These are phyloP conservation scores for Paracamarosporium sp. DNA, from an alignment of 2,329 filamentous ascomycete species.

Conservation along the genomic window DNA sequence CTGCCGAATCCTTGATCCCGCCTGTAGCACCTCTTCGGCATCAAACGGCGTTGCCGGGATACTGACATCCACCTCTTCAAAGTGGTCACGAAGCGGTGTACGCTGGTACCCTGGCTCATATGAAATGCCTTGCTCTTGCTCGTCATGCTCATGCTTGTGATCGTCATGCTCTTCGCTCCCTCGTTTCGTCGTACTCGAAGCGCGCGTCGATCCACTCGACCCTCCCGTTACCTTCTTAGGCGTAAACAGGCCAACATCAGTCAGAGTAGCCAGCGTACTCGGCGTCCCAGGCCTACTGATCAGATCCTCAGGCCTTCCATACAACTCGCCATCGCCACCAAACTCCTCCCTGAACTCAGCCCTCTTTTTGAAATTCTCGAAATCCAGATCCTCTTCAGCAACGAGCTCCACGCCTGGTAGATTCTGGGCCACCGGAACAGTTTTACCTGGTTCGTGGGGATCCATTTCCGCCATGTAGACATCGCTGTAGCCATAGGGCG, in stretches of 20 bases:
- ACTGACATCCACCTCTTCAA: slow-evolving; percentile 26
- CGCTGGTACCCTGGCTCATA: slow-evolving; percentile 36
- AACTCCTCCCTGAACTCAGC: slow-evolving; percentile 86
- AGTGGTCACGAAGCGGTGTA: slow-evolving; percentile 20
- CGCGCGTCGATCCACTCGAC: slow-evolving; percentile 19
- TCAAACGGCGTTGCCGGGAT: slow-evolving; percentile 31
- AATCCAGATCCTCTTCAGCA: slow-evolving; percentile 82
- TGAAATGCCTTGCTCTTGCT: slow-evolving; percentile 28
- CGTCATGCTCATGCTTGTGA: slow-evolving; percentile 1
- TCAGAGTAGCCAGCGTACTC: slow-evolving; percentile 36
- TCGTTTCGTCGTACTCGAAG: slow-evolving; percentile 27
- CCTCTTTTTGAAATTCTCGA: slow-evolving; percentile 87
- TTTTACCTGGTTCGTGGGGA: slow-evolving; percentile 60
- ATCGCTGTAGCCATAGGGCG: slow-evolving; percentile 77
- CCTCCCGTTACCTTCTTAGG: slow-evolving; percentile 5
- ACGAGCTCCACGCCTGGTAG: slow-evolving; percentile 81
- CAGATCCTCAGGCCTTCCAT: slow-evolving; percentile 66
- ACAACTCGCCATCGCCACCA: slow-evolving; percentile 69
- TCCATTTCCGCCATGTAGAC: slow-evolving; percentile 81
- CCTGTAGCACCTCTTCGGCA: slow-evolving; percentile 25
- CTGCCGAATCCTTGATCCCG: slow-evolving; percentile 10
- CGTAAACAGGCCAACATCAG: slow-evolving; percentile 24
- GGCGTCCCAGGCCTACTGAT: slow-evolving; percentile 45
- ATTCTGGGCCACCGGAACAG: not conserved
- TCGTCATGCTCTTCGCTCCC: not conserved